Evolutionary conservation across 331 rosid species (phyloP).

Genomic region (Ulmus americana): DNA sequence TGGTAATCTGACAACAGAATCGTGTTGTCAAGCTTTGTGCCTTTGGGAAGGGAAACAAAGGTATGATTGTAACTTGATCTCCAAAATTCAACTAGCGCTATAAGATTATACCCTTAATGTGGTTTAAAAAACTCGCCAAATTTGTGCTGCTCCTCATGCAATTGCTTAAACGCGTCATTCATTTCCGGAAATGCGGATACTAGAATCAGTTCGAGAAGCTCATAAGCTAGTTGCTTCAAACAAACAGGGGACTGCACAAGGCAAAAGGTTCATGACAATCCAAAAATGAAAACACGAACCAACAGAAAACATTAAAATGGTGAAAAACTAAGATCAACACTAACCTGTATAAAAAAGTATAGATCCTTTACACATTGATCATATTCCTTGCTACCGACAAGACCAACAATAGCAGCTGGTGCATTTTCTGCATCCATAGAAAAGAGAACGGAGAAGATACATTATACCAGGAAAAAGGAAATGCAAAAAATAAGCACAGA

Average conservation of each 20-base stretch:
- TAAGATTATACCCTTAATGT: conserved; percentile 1
- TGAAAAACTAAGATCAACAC: neutral
- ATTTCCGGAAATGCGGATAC: conserved; percentile 78
- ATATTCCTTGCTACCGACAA: conserved; percentile 86
- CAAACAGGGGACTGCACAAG: conserved; percentile 75
- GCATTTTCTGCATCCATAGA: conserved; percentile 55
- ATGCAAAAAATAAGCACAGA: conserved; percentile 4
- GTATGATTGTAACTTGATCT: neutral
- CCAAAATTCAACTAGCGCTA: neutral
- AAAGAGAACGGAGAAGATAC: neutral
- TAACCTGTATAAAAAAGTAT: conserved; percentile 90
- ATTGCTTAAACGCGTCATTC: conserved; percentile 49
- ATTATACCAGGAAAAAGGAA: neutral
- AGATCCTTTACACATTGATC: conserved; percentile 93
- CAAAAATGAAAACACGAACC: neutral
- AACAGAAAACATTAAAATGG: neutral
- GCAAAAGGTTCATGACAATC: conserved; percentile 10
- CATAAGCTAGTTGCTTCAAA: conserved; percentile 73
- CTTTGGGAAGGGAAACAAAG: neutral
- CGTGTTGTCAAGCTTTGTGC: conserved; percentile 14
- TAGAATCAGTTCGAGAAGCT: conserved; percentile 69
- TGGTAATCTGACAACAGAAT: conserved; percentile 24
- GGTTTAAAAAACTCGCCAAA: conserved; percentile 52
- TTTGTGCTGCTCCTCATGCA: conserved; percentile 62
- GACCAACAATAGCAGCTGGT: conserved; percentile 78